Evolutionary conservation across 257 asterid species (phyloP).

Genomic region (Solanum piurae): DNA sequence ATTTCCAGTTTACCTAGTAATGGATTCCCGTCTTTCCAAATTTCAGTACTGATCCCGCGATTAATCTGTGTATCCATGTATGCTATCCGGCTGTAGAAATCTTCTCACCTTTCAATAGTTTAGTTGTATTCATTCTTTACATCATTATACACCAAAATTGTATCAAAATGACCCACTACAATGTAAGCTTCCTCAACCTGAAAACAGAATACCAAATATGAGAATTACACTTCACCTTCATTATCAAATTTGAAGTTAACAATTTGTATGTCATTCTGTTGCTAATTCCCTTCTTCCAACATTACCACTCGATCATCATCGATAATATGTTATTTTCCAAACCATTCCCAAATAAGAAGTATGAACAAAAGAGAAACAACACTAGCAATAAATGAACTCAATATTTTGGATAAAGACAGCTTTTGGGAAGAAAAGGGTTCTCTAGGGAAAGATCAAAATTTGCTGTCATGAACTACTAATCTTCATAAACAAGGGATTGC

Average conservation of each 20-base stretch:
- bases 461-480: background rate
- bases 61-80: background rate
- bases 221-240: background rate
- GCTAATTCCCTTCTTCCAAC: background rate
- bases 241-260: background rate
- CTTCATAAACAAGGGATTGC: background rate
- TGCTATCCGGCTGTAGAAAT: background rate
- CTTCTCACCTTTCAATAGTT: background rate
- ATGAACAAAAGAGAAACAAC: background rate
- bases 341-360: background rate
- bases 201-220: background rate
- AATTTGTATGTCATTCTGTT: background rate
- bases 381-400: background rate
- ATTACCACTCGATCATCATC: background rate
- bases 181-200: constrained; percentile 23
- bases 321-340: background rate
- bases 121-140: constrained; percentile 1
- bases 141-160: constrained; percentile 1
- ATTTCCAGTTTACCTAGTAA: background rate
- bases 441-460: background rate
- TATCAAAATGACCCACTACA: constrained; percentile 4
- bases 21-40: background rate
- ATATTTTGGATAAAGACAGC: background rate
- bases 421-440: background rate
- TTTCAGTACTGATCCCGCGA: background rate